Percentiles rank a stretch among this genome's conserved stretches.
Conservation (phyloP, 129 eudicot species). For the Glebionis coronaria region DNA sequence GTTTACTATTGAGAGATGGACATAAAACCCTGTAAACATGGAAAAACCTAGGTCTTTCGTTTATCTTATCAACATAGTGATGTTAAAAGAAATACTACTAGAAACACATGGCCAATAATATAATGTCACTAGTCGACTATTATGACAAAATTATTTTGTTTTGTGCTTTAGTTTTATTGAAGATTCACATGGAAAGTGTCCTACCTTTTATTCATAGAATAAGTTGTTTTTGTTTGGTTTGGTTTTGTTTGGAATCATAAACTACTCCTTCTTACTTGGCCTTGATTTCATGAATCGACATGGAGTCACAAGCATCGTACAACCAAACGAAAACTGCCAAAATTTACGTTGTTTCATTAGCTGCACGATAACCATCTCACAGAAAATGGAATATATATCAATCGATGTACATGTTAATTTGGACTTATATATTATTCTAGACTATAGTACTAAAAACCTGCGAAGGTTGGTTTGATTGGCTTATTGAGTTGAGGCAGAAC, state of each 20-base stretch:
- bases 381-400: too few species aligned
- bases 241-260: conserved; percentile 27
- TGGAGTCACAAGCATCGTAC: background rate
- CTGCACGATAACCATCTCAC: background rate
- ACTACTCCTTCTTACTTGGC: background rate
- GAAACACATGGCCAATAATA: conserved; percentile 17
- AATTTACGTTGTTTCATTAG: background rate
- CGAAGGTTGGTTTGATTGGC: too few species aligned
- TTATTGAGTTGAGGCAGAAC: too few species aligned
- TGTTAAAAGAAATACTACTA: too few species aligned
- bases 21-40: too few species aligned
- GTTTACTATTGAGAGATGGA: too few species aligned
- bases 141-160: conserved; percentile 22
- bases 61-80: background rate
- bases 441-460: too few species aligned
- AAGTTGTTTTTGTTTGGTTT: conserved; percentile 26
- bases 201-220: conserved; percentile 22
- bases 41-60: background rate
- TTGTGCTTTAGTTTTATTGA: conserved; percentile 18
- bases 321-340: background rate
- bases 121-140: conserved; percentile 13
- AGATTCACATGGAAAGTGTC: conserved; percentile 35
- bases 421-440: too few species aligned
- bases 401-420: too few species aligned
- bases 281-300: background rate